phyloP scores from a whole-genome alignment of 345 rosid genomes.

The Geranium rotundifolium region DNA sequence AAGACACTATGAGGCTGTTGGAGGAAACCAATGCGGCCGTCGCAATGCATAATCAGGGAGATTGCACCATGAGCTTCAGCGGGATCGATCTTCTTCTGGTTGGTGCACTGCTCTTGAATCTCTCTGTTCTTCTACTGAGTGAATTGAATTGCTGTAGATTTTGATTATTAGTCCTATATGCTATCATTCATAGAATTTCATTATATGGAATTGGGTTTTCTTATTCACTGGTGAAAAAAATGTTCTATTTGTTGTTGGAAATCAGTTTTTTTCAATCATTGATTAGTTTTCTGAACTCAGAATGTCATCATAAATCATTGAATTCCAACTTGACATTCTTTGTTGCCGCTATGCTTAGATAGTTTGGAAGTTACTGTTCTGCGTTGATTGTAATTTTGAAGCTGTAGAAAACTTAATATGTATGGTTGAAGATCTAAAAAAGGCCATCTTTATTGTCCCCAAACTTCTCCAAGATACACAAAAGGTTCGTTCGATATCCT shows the following conservation, averaged over 20 bases:
- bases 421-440: background rate
- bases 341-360: background rate
- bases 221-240: background rate
- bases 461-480: background rate
- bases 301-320: background rate
- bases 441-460: background rate
- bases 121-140: background rate
- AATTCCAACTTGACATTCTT: background rate
- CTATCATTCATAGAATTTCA: too few species aligned
- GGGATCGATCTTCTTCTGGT: conserved; percentile 40
- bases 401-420: background rate
- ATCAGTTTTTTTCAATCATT: too few species aligned
- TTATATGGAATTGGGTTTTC: background rate
- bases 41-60: conserved; percentile 57
- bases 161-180: background rate
- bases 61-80: conserved; percentile 54
- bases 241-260: background rate
- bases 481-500: background rate
- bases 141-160: background rate
- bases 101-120: conserved; percentile 6
- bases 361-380: background rate
- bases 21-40: conserved; percentile 77
- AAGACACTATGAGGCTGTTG: conserved; percentile 56
- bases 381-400: background rate
- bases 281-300: background rate